A percentile compares a stretch with the other conserved stretches of the same genome.
Evolutionary conservation across 768 basidiomycete genomes (phyloP).

Genomic region (Lactarius sp.): DNA sequence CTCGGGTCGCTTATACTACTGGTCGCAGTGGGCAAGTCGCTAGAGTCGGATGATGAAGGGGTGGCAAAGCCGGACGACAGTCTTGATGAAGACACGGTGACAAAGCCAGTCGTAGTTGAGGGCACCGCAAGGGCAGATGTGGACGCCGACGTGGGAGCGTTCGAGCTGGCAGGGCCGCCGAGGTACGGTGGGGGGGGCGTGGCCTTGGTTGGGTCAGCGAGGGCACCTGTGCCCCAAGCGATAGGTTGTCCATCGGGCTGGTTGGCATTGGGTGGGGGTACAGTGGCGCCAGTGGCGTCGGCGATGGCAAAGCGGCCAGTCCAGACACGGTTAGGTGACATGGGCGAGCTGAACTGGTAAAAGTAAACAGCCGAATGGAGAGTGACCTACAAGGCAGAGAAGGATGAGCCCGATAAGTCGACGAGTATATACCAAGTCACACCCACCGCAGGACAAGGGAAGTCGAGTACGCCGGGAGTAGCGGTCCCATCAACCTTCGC

Average conservation of each 20-base stretch:
- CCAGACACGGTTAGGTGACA: slow-evolving; percentile 46
- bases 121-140: too few species aligned
- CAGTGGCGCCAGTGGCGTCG: slow-evolving; percentile 40
- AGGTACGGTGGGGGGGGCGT: slow-evolving; percentile 11
- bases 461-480: slow-evolving; percentile 43
- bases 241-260: slow-evolving; percentile 48
- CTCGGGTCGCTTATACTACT: background rate
- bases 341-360: slow-evolving; percentile 62
- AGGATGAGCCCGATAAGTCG: background rate
- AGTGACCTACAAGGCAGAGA: slow-evolving; percentile 42
- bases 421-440: background rate
- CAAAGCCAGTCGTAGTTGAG: background rate
- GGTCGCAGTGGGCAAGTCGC: background rate
- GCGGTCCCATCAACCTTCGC: slow-evolving; percentile 61
- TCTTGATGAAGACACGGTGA: background rate
- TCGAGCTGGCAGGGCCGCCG: background rate
- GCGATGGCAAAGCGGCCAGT: slow-evolving; percentile 76
- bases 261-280: slow-evolving; percentile 45
- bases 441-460: slow-evolving; percentile 62
- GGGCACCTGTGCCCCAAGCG: slow-evolving; percentile 62
- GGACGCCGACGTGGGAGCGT: background rate
- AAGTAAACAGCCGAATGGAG: slow-evolving; percentile 71
- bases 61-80: background rate
- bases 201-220: slow-evolving; percentile 42
- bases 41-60: background rate